Percentiles rank a stretch among this genome's conserved stretches.
These are phyloP conservation scores for Mucor circinelloides DNA, from an alignment of 371 early-diverging fungal genomes.

Conservation along the genomic window DNA sequence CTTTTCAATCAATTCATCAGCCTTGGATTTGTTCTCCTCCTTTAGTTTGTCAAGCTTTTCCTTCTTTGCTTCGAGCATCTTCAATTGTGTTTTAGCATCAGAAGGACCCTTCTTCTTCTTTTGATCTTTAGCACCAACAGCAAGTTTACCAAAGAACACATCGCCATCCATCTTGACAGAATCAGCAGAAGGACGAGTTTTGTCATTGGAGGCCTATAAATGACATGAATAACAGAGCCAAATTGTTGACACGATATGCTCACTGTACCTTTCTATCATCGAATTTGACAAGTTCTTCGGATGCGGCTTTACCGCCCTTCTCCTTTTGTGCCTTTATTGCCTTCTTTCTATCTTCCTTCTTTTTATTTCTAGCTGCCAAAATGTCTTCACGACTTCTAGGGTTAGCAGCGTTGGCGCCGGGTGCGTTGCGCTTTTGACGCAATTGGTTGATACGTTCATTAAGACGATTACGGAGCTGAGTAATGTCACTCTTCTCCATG, in stretches of 20 bases:
- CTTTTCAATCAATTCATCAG: conserved; percentile 71
- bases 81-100: conserved; percentile 75
- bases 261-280: conserved; percentile 27
- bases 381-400: conserved; percentile 76
- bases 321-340: conserved; percentile 71
- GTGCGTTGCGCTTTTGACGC: conserved; percentile 71
- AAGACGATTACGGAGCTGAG: conserved; percentile 71
- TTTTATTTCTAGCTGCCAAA: conserved; percentile 75
- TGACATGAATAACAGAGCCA: not conserved
- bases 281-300: conserved; percentile 59
- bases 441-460: conserved; percentile 71
- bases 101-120: conserved; percentile 75
- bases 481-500: conserved; percentile 54
- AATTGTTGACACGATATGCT: not conserved
- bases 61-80: conserved; percentile 76
- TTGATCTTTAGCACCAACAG: conserved; percentile 55
- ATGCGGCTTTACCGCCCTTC: conserved; percentile 55
- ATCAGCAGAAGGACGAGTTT: conserved; percentile 43
- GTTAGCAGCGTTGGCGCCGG: conserved; percentile 36
- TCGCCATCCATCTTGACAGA: conserved; percentile 63
- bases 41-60: conserved; percentile 77
- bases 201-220: conserved; percentile 5
- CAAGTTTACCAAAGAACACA: conserved; percentile 73
- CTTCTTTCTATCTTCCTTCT: conserved; percentile 73
- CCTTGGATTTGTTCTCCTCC: conserved; percentile 69